Percentiles rank a stretch among this genome's conserved stretches.
phyloP scores from a whole-genome alignment of 2,329 filamentous ascomycete species.

The Tricladium varicosporioides region DNA sequence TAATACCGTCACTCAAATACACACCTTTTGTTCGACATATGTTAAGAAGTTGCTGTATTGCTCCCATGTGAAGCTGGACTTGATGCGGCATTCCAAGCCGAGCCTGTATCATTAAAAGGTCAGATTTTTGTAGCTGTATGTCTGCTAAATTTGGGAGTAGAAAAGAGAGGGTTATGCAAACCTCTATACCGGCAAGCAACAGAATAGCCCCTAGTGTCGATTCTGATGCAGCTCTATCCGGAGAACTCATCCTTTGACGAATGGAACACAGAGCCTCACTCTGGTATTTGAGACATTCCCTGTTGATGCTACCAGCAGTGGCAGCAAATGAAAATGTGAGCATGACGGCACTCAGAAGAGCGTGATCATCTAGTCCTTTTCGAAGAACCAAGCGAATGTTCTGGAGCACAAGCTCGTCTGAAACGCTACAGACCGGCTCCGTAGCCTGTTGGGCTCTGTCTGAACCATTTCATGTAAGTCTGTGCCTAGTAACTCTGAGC shows the following conservation, averaged over 20 bases:
- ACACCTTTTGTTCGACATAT: constrained; percentile 32
- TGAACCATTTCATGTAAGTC: constrained; percentile 16
- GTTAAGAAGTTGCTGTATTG: constrained; percentile 37
- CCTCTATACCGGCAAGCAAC: constrained; percentile 42
- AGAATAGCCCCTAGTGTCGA: constrained; percentile 43
- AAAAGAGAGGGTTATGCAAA: constrained; percentile 22
- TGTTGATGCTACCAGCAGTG: constrained; percentile 27
- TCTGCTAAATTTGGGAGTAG: neutral
- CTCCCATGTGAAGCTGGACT: constrained; percentile 43
- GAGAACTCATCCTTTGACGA: constrained; percentile 35
- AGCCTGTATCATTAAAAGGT: constrained; percentile 32
- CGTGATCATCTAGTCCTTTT: constrained; percentile 35
- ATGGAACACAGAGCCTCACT: constrained; percentile 34
- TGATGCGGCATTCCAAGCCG: constrained; percentile 36
- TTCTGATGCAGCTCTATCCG: constrained; percentile 32
- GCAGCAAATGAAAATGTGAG: constrained; percentile 38
- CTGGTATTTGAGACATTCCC: constrained; percentile 39
- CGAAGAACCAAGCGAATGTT: constrained; percentile 38
- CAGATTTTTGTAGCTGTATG: neutral
- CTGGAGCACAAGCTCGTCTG: constrained; percentile 38
- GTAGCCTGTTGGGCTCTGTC: constrained; percentile 28
- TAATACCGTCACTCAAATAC: constrained; percentile 39
- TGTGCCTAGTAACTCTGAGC: constrained; percentile 2
- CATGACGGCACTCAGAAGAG: constrained; percentile 41
- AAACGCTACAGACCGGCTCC: constrained; percentile 39